Evolutionary conservation across 148 eudicot species (phyloP).

Genomic region (Talinum fruticosum): DNA sequence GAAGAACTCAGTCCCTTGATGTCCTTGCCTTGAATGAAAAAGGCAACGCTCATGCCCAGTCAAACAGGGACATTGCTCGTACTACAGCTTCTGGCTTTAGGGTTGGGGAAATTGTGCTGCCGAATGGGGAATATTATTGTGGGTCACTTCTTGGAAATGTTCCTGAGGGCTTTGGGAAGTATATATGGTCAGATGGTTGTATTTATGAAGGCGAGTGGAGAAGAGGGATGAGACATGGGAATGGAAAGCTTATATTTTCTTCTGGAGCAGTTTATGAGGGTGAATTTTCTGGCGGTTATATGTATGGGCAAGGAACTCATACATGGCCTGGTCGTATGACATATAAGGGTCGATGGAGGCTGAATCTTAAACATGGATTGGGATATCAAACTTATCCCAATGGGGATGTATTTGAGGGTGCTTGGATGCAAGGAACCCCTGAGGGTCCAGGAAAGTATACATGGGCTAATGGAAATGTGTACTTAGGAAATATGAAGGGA

Average conservation of each 20-base stretch:
- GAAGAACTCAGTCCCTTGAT: slow-evolving; percentile 64
- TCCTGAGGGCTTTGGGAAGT: slow-evolving; percentile 88
- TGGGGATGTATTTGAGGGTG: slow-evolving; percentile 86
- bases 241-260: slow-evolving; percentile 72
- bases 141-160: slow-evolving; percentile 67
- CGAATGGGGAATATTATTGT: slow-evolving; percentile 68
- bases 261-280: slow-evolving; percentile 88
- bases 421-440: slow-evolving; percentile 87
- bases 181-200: slow-evolving; percentile 81
- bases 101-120: slow-evolving; percentile 52
- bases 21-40: slow-evolving; percentile 33
- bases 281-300: slow-evolving; percentile 91
- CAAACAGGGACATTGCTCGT: slow-evolving; percentile 44
- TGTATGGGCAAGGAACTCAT: slow-evolving; percentile 77
- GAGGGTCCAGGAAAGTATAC: slow-evolving; percentile 96
- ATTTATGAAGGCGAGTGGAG: slow-evolving; percentile 87
- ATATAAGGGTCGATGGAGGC: slow-evolving; percentile 82
- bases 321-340: slow-evolving; percentile 48
- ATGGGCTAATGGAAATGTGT: slow-evolving; percentile 79
- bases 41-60: slow-evolving; percentile 22
- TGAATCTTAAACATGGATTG: slow-evolving; percentile 88
- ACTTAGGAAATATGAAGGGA: slow-evolving; percentile 87
- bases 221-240: slow-evolving; percentile 85
- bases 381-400: slow-evolving; percentile 77
- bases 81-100: slow-evolving; percentile 46